A percentile compares a stretch with the other conserved stretches of the same genome.
phyloP scores from a whole-genome alignment of 495 filamentous ascomycete genomes.

The Aspergillus ellipticus region DNA sequence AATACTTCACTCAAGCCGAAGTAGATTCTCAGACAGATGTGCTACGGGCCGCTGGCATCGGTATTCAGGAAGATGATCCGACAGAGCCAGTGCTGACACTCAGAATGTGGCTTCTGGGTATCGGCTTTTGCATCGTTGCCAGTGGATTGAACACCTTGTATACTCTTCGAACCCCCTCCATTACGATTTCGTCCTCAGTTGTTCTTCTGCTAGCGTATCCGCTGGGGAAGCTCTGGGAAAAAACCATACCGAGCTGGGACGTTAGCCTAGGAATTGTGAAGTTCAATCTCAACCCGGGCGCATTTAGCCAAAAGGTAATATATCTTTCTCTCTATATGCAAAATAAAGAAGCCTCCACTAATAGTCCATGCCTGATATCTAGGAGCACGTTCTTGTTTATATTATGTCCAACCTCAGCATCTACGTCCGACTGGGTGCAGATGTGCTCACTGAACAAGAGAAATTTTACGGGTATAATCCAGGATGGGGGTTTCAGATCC shows the following conservation, averaged over 20 bases:
- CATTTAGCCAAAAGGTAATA: slow-evolving; percentile 56
- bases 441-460: slow-evolving; percentile 57
- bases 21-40: slow-evolving; percentile 19
- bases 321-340: no score
- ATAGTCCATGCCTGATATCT: background rate
- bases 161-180: slow-evolving; percentile 48
- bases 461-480: slow-evolving; percentile 62
- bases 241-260: slow-evolving; percentile 43
- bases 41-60: slow-evolving; percentile 26
- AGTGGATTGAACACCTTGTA: slow-evolving; percentile 64
- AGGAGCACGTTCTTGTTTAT: slow-evolving; percentile 65
- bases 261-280: slow-evolving; percentile 45
- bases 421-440: slow-evolving; percentile 58
- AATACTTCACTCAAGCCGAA: slow-evolving; percentile 8
- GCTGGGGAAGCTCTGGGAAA: slow-evolving; percentile 52
- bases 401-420: slow-evolving; percentile 54
- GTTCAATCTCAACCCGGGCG: slow-evolving; percentile 59
- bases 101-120: slow-evolving; percentile 61
- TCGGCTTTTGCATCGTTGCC: slow-evolving; percentile 55
- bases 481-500: slow-evolving; percentile 51
- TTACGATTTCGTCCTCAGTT: slow-evolving; percentile 56
- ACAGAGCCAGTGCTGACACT: slow-evolving; percentile 52
- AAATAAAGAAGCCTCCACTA: no score
- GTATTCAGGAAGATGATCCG: slow-evolving; percentile 19
- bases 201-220: slow-evolving; percentile 64